These are phyloP conservation scores for Trichocomaceae sp. DNA, from an alignment of 2,329 filamentous ascomycete species.

Conservation along the genomic window DNA sequence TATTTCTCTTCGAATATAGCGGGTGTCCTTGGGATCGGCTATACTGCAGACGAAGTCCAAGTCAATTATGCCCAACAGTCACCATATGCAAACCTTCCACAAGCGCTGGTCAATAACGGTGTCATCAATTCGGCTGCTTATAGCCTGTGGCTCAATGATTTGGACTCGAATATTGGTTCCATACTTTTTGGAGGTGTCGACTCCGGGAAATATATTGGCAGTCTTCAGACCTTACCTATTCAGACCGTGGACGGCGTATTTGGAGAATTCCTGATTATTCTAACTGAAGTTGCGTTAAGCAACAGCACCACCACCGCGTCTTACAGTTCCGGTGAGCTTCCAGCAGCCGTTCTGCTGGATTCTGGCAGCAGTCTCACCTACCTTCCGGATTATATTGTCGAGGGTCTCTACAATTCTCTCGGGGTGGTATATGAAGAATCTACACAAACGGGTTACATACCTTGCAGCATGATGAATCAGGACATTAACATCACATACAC, in stretches of 20 bases:
- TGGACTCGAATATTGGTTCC: conserved; percentile 57
- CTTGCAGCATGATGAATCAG: conserved; percentile 47
- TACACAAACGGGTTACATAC: conserved; percentile 48
- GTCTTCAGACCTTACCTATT: conserved; percentile 61
- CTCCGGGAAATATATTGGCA: conserved; percentile 56
- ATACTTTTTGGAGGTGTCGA: conserved; percentile 73
- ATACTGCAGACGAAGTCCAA: conserved; percentile 62
- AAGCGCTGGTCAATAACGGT: conserved; percentile 55
- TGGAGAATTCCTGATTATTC: conserved; percentile 61
- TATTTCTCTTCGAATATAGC: conserved; percentile 35
- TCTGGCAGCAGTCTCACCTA: conserved; percentile 36
- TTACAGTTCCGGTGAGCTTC: conserved; percentile 35
- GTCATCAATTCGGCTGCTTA: conserved; percentile 61
- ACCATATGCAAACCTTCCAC: conserved; percentile 63
- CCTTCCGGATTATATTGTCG: conserved; percentile 29
- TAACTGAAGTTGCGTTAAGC: conserved; percentile 52
- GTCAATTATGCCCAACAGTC: conserved; percentile 45
- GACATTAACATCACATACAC: conserved; percentile 50
- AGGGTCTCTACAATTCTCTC: conserved; percentile 51
- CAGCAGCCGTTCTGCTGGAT: conserved; percentile 36
- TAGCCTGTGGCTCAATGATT: conserved; percentile 69
- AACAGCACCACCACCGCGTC: conserved; percentile 17
- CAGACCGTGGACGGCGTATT: conserved; percentile 48
- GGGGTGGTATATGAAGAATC: conserved; percentile 53
- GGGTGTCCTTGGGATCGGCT: conserved; percentile 82